Percentiles rank a stretch among this genome's conserved stretches.
Conservation (phyloP, 1,139 yeast genomes). For the Sugiyamaella castrensis region DNA sequence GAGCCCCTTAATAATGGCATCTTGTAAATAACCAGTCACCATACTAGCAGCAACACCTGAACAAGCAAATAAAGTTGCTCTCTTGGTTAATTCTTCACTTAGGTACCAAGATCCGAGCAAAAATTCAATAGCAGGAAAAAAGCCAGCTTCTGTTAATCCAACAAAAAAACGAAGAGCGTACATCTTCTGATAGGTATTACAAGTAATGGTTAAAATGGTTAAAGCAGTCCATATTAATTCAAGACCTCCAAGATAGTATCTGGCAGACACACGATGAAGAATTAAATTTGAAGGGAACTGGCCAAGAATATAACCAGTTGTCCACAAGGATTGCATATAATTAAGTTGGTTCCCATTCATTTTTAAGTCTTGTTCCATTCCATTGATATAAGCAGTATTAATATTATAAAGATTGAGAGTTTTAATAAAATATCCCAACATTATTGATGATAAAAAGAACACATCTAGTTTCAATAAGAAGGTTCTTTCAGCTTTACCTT, state of each 20-base stretch:
- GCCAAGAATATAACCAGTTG: slow-evolving; percentile 59
- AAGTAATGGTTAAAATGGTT: slow-evolving; percentile 48
- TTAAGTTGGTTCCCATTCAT: slow-evolving; percentile 51
- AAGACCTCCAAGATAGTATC: slow-evolving; percentile 51
- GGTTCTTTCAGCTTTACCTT: slow-evolving; percentile 28
- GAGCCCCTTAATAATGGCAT: slow-evolving; percentile 39
- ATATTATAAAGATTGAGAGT: slow-evolving; percentile 33
- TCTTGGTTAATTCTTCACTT: slow-evolving; percentile 45
- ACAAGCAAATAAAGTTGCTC: slow-evolving; percentile 49
- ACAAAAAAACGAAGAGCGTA: slow-evolving; percentile 54
- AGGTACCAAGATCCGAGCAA: slow-evolving; percentile 50
- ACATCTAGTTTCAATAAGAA: slow-evolving; percentile 34
- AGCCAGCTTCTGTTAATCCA: slow-evolving; percentile 55
- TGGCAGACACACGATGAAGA: slow-evolving; percentile 51
- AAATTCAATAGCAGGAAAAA: slow-evolving; percentile 54
- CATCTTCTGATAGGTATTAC: slow-evolving; percentile 42
- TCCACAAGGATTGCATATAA: slow-evolving; percentile 50
- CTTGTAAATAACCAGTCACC: slow-evolving; percentile 49
- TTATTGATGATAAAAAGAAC: slow-evolving; percentile 28
- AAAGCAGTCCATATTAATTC: slow-evolving; percentile 54
- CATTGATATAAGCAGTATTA: slow-evolving; percentile 54
- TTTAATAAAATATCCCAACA: slow-evolving; percentile 32
- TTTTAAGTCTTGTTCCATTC: slow-evolving; percentile 51
- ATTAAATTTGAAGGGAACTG: slow-evolving; percentile 58
- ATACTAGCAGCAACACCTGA: slow-evolving; percentile 47